Conservation (phyloP, 768 basidiomycete genomes). For the Termitomyces sp. region DNA sequence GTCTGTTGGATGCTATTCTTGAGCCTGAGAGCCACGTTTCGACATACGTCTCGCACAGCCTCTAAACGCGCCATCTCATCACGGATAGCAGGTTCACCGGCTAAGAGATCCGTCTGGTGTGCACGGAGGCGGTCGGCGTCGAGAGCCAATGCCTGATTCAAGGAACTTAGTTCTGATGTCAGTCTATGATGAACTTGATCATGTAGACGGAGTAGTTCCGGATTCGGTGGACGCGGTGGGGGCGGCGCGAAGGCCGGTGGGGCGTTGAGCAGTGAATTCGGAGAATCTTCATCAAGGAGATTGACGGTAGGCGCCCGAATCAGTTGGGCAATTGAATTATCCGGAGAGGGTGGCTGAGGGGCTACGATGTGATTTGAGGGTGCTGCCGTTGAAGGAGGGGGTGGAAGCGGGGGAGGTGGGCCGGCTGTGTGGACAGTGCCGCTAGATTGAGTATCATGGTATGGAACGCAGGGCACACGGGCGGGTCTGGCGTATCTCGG, state of each 20-base stretch:
- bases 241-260: conserved; percentile 24
- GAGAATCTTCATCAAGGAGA: conserved; percentile 60
- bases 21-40: conserved; percentile 65
- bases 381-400: conserved; percentile 14
- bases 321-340: conserved; percentile 15
- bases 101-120: conserved; percentile 77
- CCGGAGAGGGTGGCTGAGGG: conserved; percentile 12
- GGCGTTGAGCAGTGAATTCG: conserved; percentile 20
- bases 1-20: conserved; percentile 57
- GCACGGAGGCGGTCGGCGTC: conserved; percentile 75
- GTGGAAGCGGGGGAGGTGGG: conserved; percentile 15
- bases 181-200: conserved; percentile 72
- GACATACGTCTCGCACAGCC: conserved; percentile 90
- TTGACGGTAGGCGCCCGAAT: conserved; percentile 37
- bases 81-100: conserved; percentile 88
- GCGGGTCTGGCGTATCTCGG: conserved; percentile 2
- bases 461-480: not conserved
- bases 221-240: conserved; percentile 85
- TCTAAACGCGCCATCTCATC: conserved; percentile 95
- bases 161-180: conserved; percentile 61
- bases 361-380: conserved; percentile 8
- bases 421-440: not conserved
- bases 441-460: not conserved
- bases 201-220: conserved; percentile 80
- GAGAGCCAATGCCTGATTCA: conserved; percentile 54